A percentile compares a stretch with the other conserved stretches of the same genome.
These are phyloP conservation scores for Eurotiales sp. DNA, from an alignment of 2,329 filamentous ascomycete genomes.

Conservation along the genomic window DNA sequence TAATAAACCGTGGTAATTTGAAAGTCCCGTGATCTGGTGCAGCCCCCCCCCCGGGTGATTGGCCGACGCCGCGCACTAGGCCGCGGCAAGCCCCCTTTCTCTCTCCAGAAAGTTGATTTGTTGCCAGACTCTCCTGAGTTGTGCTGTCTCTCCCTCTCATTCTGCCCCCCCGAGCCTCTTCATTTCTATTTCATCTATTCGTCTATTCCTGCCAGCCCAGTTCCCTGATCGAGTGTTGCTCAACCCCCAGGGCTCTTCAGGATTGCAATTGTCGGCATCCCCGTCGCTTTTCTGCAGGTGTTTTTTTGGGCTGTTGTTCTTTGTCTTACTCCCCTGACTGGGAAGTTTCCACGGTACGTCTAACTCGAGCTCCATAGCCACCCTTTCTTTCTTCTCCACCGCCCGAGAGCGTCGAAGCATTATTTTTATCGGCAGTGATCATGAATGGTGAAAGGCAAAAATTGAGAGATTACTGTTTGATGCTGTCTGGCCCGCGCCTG, in stretches of 20 bases:
- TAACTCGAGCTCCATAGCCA: not conserved
- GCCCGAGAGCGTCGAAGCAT: not conserved
- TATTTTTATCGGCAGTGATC: not conserved
- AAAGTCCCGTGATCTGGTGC: slow-evolving; percentile 7
- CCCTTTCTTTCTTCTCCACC: not conserved
- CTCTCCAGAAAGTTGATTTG: slow-evolving; percentile 3
- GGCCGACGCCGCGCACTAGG: not conserved
- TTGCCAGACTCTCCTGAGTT: slow-evolving; percentile 10
- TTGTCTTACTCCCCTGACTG: slow-evolving; percentile 12
- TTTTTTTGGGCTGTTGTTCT: slow-evolving; percentile 6
- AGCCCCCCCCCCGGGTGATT: not conserved
- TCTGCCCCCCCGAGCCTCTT: not conserved
- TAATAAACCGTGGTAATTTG: not conserved
- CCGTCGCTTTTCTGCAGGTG: not conserved
- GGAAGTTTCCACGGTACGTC: slow-evolving; percentile 13
- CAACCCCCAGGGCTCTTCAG: slow-evolving; percentile 2
- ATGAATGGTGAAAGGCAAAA: not conserved
- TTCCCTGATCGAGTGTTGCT: slow-evolving; percentile 2
- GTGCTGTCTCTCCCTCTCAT: not conserved
- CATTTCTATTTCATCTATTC: slow-evolving; percentile 6
- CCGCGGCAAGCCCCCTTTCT: slow-evolving; percentile 10
- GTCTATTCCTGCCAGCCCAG: not conserved
- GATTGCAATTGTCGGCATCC: slow-evolving; percentile 2
- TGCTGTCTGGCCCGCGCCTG: not conserved
- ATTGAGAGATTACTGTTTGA: too few relatives aligned